Evolutionary conservation across 257 asterid genomes (phyloP).

Genomic region (Solanum paucissectum): DNA sequence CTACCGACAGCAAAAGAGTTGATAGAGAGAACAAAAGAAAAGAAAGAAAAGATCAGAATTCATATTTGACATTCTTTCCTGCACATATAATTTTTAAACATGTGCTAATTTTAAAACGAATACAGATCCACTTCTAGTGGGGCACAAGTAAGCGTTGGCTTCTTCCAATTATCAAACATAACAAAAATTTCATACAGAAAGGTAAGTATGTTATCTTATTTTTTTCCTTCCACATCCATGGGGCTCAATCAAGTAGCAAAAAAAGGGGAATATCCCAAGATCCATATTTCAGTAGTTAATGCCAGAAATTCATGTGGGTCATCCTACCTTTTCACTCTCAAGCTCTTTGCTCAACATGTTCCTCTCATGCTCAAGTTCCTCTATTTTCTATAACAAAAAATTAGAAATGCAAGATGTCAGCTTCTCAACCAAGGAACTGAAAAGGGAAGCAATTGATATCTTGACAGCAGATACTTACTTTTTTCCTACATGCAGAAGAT

Average conservation of each 20-base stretch:
- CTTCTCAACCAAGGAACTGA: background rate
- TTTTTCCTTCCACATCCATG: background rate
- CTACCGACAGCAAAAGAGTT: conserved; percentile 61
- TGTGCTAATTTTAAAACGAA: background rate
- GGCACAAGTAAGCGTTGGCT: background rate
- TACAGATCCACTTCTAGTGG: background rate
- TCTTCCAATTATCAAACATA: background rate
- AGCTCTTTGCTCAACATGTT: conserved; percentile 70
- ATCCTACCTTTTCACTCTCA: conserved; percentile 88
- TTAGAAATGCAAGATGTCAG: conserved; percentile 7
- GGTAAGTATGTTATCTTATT: background rate
- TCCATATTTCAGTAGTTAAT: background rate
- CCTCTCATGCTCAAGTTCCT: conserved; percentile 72
- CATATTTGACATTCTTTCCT: background rate
- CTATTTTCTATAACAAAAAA: conserved; percentile 49
- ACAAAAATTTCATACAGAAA: background rate
- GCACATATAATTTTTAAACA: background rate
- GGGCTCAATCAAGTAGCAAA: background rate
- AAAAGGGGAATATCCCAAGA: background rate
- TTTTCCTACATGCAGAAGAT: conserved; percentile 45
- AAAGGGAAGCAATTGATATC: background rate
- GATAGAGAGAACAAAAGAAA: background rate
- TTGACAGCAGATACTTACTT: conserved; percentile 29
- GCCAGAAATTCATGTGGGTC: background rate
- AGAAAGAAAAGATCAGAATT: background rate